Evolutionary conservation across 805 yeast species (phyloP).

Genomic region (Phaffomyces thermotolerans): DNA sequence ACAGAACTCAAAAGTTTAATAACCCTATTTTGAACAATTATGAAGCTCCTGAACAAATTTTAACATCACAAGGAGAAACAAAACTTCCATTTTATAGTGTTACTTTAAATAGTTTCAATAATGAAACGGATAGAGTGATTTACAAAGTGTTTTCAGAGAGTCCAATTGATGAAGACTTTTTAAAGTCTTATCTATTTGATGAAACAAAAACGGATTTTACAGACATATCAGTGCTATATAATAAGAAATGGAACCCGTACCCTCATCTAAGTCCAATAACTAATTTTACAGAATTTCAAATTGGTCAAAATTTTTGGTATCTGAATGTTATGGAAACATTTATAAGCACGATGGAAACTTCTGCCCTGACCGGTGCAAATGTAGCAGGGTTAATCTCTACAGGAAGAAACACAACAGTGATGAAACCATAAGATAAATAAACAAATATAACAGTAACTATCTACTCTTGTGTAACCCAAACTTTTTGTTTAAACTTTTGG

Average conservation of each 20-base stretch:
- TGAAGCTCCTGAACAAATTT: conserved; percentile 5
- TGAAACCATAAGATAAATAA: conserved; percentile 9
- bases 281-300: conserved; percentile 24
- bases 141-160: conserved; percentile 36
- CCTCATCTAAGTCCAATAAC: conserved; percentile 31
- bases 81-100: conserved; percentile 29
- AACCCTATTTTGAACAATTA: conserved; percentile 10
- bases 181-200: conserved; percentile 16
- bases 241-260: conserved; percentile 38
- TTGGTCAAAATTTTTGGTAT: conserved; percentile 33
- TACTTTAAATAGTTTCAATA: conserved; percentile 24
- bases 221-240: conserved; percentile 21
- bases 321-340: conserved; percentile 39
- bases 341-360: conserved; percentile 46
- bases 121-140: conserved; percentile 25
- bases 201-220: conserved; percentile 5
- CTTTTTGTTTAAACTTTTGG: no score
- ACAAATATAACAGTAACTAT: background rate
- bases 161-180: conserved; percentile 16
- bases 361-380: conserved; percentile 41
- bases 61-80: conserved; percentile 11
- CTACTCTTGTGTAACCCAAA: no score
- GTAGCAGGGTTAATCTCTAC: conserved; percentile 36
- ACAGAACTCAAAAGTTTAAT: conserved; percentile 16
- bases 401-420: conserved; percentile 22